Conservation (phyloP, 1,139 yeast genomes). For the Blastobotrys elegans region DNA sequence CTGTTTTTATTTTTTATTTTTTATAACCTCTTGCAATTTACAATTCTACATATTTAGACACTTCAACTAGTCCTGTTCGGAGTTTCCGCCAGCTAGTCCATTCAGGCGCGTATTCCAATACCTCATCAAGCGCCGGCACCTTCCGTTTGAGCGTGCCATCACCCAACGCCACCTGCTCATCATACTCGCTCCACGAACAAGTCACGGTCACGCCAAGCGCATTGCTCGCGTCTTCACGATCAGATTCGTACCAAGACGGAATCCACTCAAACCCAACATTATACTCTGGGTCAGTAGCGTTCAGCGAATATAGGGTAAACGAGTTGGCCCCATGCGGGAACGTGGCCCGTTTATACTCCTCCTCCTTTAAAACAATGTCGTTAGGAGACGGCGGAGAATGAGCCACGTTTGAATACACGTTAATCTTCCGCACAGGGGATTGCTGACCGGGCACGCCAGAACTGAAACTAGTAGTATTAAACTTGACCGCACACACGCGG, state of each 20-base stretch:
- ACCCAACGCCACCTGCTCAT: slow-evolving; percentile 38
- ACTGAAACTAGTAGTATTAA: slow-evolving; percentile 45
- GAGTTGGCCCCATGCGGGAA: slow-evolving; percentile 52
- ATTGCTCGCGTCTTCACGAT: slow-evolving; percentile 31
- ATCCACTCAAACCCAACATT: slow-evolving; percentile 74
- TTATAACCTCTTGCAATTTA: no score
- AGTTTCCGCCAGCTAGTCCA: slow-evolving; percentile 61
- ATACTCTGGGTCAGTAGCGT: slow-evolving; percentile 50
- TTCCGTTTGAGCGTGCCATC: slow-evolving; percentile 33
- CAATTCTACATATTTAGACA: slow-evolving; percentile 43
- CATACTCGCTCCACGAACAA: slow-evolving; percentile 75
- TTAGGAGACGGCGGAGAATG: background rate
- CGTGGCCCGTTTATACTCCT: slow-evolving; percentile 20
- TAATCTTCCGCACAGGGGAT: slow-evolving; percentile 60
- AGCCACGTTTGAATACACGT: slow-evolving; percentile 37
- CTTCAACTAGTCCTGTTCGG: slow-evolving; percentile 61
- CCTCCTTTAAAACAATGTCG: slow-evolving; percentile 3
- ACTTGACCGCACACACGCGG: slow-evolving; percentile 57
- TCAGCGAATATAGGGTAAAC: slow-evolving; percentile 57
- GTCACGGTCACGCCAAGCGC: slow-evolving; percentile 50
- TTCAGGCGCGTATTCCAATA: slow-evolving; percentile 58
- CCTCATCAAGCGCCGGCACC: slow-evolving; percentile 67
- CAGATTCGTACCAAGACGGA: slow-evolving; percentile 54
- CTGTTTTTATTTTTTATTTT: no score
- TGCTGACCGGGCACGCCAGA: slow-evolving; percentile 30